Base-by-base conservation (phyloP, 768 basidiomycete species). In the Psilocybe subaeruginosa region DNA sequence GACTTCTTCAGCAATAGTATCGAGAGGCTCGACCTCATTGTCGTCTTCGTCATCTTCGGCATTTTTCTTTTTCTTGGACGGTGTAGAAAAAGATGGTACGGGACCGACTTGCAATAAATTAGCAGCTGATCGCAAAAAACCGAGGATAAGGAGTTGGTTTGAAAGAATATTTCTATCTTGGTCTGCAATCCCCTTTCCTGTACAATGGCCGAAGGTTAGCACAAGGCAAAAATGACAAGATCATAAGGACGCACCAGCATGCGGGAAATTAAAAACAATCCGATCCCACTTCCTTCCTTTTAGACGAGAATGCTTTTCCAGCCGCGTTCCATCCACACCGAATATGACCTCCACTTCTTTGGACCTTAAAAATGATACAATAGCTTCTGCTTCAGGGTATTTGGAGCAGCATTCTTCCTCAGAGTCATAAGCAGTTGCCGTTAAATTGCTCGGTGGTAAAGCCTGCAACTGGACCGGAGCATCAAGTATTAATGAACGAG, bases 211-310 rank as follows among this genome's bases (percentile, higher is more conserved):
- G 49, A 2, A 59, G 39, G 33, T 27, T n/a, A 23, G 41, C 23
- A 2, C 23, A 53, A 0, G 47, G 19, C 3, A 46, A 23, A 46
- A 19, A 11, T 2, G 56, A 19, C 30, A 56, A 8, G 56, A 43
- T 35, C 61, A 59, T 5, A 61, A 23, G 41, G 11, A 69, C 85
- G 64, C 68, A 93, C 96, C 96, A 68, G 91, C 91, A 77, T 99
- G 97, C 60, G 97, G 97, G 71, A 98, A 99, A 72, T 99, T 97
- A 89, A 94, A 98, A 6, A 93, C 86, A 59, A 98, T 83, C 62
- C 84, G 85, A 74, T 94, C 90, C 84, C 90, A 91, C 57, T 76
- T 82, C 63, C 78, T 76, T 43, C 84, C 85, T 63, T 86, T 91
- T 49, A 96, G 73, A 5, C 73, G 70, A 5, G 81, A 60, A 41